Evolutionary conservation across 495 filamentous ascomycete species (phyloP), one percentile per base, ranked within the genome.

Genomic region (Glarea lozoyensis): DNA sequence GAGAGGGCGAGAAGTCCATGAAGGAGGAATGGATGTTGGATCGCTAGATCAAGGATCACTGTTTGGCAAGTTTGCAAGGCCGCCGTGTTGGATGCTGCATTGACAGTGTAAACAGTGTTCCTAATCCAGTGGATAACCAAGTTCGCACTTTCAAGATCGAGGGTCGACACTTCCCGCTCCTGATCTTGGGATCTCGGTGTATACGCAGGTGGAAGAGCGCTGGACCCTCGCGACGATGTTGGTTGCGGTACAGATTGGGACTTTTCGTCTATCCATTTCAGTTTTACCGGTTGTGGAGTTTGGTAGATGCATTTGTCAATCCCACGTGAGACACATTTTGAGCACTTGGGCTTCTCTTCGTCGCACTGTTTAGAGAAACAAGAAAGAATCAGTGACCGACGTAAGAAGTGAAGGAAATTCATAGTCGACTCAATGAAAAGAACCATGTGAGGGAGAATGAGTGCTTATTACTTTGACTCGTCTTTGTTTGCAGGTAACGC

Each of bases 51-150:
- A 7, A 45, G 42, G n/a, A 45, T 45, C 12, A 45, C 32, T 2
- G 42, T 45, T 38, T 45, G 42, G 20, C 18, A 10, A 7, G 38
- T 16, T 2, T 45, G 19, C 4, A 45, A 22, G 22, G 42, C 42
- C 4, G 9, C 33, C 20, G 35, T 32, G 22, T 45, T 45, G 6
- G 18, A 22, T 15, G 34, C 16, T 4, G 36, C 9, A 15, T 7
- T 15, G 11, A 45, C 42, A 17, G 42, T 38, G n/a, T 16, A 10
- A 12, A 36, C 42, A 4, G 42, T 45, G 1, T 12, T 36, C 4
- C 33, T 45, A 23, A 45, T 37, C 42, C 42, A 45, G 6, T 45
- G 32, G n/a, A 45, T 37, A n/a, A 45, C 21, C 13, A 45, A 23
- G 7, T 45, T 34, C 20, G 38, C 10, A 23, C 20, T 27, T 30